A percentile compares a stretch with the other conserved stretches of the same genome.
These are phyloP conservation scores for Wallacemonas rigidus DNA, from an alignment of 208 protist genomes.

Conservation along the genomic window DNA sequence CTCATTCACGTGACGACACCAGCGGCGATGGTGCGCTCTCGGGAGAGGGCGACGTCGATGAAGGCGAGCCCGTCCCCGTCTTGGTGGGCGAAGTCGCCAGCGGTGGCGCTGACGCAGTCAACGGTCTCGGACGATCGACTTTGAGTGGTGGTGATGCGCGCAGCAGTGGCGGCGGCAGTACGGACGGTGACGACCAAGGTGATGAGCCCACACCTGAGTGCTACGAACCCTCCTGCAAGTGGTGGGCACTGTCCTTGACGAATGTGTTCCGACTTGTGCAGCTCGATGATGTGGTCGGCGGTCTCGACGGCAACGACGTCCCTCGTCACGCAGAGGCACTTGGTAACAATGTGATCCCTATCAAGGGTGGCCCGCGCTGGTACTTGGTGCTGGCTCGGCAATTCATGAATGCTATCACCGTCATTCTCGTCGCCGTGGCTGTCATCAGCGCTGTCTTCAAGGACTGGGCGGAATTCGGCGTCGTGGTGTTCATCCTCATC, in stretches of 20 bases:
- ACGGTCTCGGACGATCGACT: too few species aligned
- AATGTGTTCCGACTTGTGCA: conserved; percentile 74
- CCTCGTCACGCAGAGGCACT: conserved; percentile 55
- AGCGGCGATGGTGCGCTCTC: too few species aligned
- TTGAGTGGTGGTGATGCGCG: too few species aligned
- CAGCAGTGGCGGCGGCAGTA: too few species aligned
- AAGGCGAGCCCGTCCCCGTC: too few species aligned
- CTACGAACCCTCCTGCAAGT: conserved; percentile 64
- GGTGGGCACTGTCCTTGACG: conserved; percentile 69
- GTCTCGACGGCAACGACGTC: conserved; percentile 50
- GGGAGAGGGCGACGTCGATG: too few species aligned
- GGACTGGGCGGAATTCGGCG: conserved; percentile 88
- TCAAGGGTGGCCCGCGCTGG: conserved; percentile 74
- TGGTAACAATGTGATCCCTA: conserved; percentile 83
- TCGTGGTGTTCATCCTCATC: conserved; percentile 84
- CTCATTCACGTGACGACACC: too few species aligned
- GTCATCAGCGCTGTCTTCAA: conserved; percentile 79
- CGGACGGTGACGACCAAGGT: conserved; percentile 46
- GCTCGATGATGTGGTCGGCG: conserved; percentile 53
- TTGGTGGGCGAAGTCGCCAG: too few species aligned
- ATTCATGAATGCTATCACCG: conserved; percentile 88
- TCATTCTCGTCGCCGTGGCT: conserved; percentile 82
- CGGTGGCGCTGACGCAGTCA: too few species aligned
- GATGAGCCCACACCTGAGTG: conserved; percentile 53
- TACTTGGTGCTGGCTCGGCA: conserved; percentile 64